phyloP scores from a whole-genome alignment of 225 moss, liverwort and hornwort genomes.

The Marchantia polymorpha region DNA sequence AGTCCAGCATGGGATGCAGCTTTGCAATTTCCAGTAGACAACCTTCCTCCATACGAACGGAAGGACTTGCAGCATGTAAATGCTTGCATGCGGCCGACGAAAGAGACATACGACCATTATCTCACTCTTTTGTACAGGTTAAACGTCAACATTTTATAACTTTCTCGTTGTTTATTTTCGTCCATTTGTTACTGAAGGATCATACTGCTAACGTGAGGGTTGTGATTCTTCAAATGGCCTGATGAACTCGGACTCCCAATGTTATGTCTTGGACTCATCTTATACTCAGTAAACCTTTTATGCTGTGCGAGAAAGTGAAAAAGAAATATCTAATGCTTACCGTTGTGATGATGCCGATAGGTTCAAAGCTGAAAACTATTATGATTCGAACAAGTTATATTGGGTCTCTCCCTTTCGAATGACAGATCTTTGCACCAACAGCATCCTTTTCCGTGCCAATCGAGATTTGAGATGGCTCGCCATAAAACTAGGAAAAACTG shows the following conservation, averaged over 20 bases:
- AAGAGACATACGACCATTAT: constrained; percentile 48
- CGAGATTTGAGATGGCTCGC: constrained; percentile 47
- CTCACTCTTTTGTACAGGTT: constrained; percentile 43
- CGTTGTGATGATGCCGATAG: constrained; percentile 13
- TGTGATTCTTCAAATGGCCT: too few species aligned
- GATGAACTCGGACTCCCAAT: not conserved
- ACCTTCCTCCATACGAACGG: constrained; percentile 36
- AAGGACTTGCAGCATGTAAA: constrained; percentile 41
- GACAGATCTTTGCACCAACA: constrained; percentile 45
- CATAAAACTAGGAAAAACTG: constrained; percentile 33
- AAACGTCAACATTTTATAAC: not conserved
- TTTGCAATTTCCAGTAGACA: constrained; percentile 36
- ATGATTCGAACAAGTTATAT: constrained; percentile 38
- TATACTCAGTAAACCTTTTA: not conserved
- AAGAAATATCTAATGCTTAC: not conserved
- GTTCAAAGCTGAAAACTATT: constrained; percentile 41
- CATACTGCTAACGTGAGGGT: not conserved
- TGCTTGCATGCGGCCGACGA: constrained; percentile 47
- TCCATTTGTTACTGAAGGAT: too few species aligned
- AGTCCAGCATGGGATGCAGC: constrained; percentile 52
- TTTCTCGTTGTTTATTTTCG: not conserved
- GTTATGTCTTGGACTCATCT: too few species aligned
- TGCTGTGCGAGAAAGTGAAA: not conserved
- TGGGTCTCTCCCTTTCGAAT: constrained; percentile 45
- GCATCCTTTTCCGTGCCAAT: constrained; percentile 45